A percentile compares a stretch with the other conserved stretches of the same genome.
These are phyloP conservation scores for Stemphylium beticola DNA, from an alignment of 2,329 filamentous ascomycete species.

Conservation along the genomic window DNA sequence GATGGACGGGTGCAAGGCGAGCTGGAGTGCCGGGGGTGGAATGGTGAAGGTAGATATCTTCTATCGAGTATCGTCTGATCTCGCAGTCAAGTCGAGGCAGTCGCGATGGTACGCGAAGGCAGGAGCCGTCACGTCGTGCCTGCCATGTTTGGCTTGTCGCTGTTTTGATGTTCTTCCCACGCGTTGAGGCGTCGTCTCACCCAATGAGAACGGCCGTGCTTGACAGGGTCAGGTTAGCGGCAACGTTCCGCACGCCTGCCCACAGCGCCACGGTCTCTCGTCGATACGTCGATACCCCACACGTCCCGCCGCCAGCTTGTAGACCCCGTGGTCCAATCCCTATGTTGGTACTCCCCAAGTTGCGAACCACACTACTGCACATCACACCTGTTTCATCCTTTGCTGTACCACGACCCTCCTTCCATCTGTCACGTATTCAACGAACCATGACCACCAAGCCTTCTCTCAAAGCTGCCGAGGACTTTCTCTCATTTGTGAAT, in stretches of 20 bases:
- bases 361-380: slow-evolving; percentile 20
- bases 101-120: slow-evolving; percentile 21
- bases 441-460: slow-evolving; percentile 48
- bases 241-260: slow-evolving; percentile 6
- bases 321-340: slow-evolving; percentile 27
- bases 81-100: slow-evolving; percentile 4
- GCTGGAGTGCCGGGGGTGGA: slow-evolving; percentile 9
- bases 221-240: slow-evolving; percentile 2
- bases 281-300: slow-evolving; percentile 15
- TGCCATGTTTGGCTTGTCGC: slow-evolving; percentile 34
- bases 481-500: slow-evolving; percentile 94
- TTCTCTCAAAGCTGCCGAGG: slow-evolving; percentile 64
- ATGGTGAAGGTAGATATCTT: not conserved
- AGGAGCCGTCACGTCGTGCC: slow-evolving; percentile 22
- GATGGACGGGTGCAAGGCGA: slow-evolving; percentile 10
- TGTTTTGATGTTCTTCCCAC: slow-evolving; percentile 34
- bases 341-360: slow-evolving; percentile 17
- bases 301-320: slow-evolving; percentile 10
- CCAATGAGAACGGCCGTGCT: slow-evolving; percentile 23
- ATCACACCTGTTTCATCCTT: slow-evolving; percentile 13
- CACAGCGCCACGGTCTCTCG: slow-evolving; percentile 13
- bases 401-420: slow-evolving; percentile 17
- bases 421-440: slow-evolving; percentile 21
- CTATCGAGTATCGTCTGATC: not conserved
- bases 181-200: slow-evolving; percentile 17